These are phyloP conservation scores for Trichophyton rubrum DNA, from an alignment of 2,329 filamentous ascomycete genomes.

Conservation along the genomic window DNA sequence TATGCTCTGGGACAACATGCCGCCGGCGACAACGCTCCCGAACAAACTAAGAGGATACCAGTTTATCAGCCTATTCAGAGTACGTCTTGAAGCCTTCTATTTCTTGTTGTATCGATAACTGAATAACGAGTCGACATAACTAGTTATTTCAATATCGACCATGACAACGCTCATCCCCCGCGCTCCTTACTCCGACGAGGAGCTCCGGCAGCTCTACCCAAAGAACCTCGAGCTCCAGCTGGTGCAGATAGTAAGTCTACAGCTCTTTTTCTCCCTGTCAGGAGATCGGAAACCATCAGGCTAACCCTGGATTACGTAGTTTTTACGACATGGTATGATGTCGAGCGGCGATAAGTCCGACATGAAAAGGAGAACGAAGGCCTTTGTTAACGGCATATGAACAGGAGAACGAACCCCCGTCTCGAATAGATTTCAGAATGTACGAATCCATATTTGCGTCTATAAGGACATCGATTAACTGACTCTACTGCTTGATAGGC, in stretches of 20 bases:
- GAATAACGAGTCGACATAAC: neutral
- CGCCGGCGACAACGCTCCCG: too few relatives aligned
- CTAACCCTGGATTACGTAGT: constrained; percentile 22
- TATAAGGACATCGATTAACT: constrained; percentile 14
- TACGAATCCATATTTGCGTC: constrained; percentile 18
- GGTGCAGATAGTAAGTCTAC: constrained; percentile 59
- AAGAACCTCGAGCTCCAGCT: constrained; percentile 66
- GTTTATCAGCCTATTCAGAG: too few relatives aligned
- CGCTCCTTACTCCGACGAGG: constrained; percentile 63
- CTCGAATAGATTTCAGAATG: constrained; percentile 74
- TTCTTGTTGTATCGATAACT: neutral
- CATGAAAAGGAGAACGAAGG: neutral
- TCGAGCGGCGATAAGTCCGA: constrained; percentile 1
- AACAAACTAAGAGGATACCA: too few relatives aligned
- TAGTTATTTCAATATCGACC: neutral
- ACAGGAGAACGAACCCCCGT: constrained; percentile 67
- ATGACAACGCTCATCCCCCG: constrained; percentile 74
- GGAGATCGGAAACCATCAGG: neutral
- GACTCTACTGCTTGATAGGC: constrained; percentile 24
- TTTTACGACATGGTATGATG: constrained; percentile 55
- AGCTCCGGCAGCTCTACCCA: constrained; percentile 73
- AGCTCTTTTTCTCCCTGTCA: neutral
- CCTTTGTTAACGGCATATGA: neutral
- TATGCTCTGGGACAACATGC: too few relatives aligned
- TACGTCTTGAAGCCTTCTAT: neutral